Evolutionary conservation across 2,329 filamentous ascomycete genomes (phyloP).

Genomic region (Lasiodiplodia sp.): DNA sequence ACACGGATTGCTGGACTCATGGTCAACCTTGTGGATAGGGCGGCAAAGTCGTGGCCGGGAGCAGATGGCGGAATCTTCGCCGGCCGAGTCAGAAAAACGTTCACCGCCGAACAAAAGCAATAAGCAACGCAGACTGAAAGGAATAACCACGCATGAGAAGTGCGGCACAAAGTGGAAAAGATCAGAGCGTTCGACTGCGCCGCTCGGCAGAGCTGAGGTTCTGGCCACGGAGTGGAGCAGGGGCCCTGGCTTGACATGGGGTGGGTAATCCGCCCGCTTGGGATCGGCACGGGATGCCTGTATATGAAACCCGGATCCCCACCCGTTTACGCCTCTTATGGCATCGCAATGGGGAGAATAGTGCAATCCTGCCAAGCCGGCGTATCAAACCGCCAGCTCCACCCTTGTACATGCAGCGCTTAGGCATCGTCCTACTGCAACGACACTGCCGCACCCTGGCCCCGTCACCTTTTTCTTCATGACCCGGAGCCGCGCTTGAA

Average conservation of each 20-base stretch:
- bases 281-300: constrained; percentile 18
- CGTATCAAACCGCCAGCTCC: constrained; percentile 5
- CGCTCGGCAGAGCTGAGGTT: constrained; percentile 1
- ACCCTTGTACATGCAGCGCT: background rate
- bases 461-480: background rate
- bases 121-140: background rate
- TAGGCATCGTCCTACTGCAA: background rate
- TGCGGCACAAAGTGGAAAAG: background rate
- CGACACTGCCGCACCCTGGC: background rate
- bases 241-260: background rate
- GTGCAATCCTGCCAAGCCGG: constrained; percentile 6
- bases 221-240: background rate
- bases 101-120: constrained; percentile 5
- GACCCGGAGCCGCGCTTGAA: background rate
- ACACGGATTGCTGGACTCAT: background rate
- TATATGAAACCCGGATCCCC: constrained; percentile 2
- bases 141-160: background rate
- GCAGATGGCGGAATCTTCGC: background rate
- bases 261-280: background rate
- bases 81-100: background rate
- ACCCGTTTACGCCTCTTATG: background rate
- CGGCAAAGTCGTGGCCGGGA: background rate
- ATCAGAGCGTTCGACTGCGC: background rate
- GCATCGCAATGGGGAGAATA: background rate
- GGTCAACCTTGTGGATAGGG: no score